Evolutionary conservation across 192 early-diverging fungal genomes (phyloP).

Genomic region (Jimgerdemannia lactiflua): DNA sequence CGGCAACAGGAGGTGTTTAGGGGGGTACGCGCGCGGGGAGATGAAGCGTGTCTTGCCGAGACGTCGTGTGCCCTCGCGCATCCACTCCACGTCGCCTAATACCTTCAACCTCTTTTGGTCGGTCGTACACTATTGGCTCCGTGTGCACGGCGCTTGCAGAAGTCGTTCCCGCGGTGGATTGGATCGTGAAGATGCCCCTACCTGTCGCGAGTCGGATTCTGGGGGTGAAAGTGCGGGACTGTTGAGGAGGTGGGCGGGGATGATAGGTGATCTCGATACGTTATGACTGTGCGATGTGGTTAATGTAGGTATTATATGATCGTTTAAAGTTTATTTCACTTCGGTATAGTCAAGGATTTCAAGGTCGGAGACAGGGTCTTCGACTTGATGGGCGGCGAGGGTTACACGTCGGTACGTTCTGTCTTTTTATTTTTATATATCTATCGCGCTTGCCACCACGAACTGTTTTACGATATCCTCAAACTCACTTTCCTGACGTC

Average conservation of each 20-base stretch:
- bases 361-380: slow-evolving; percentile 68
- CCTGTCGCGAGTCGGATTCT: slow-evolving; percentile 58
- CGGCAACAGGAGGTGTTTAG: too few species aligned
- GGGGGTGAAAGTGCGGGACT: slow-evolving; percentile 71
- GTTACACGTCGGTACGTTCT: slow-evolving; percentile 64
- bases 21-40: too few species aligned
- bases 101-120: too few species aligned
- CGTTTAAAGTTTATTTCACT: too few species aligned
- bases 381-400: slow-evolving; percentile 72
- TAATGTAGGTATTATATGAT: too few species aligned
- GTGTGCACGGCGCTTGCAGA: too few species aligned
- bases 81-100: too few species aligned
- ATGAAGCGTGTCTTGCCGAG: too few species aligned
- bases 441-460: background rate
- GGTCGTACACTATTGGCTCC: too few species aligned
- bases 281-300: too few species aligned
- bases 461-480: background rate
- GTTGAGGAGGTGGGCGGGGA: slow-evolving; percentile 47
- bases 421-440: background rate
- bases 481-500: background rate
- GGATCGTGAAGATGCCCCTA: slow-evolving; percentile 26
- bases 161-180: too few species aligned
- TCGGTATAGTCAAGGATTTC: slow-evolving; percentile 35
- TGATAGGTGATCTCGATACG: slow-evolving; percentile 15
- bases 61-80: background rate